These are phyloP conservation scores for Scenedesmus sp. DNA, from an alignment of 163 green algal species.

Conservation along the genomic window DNA sequence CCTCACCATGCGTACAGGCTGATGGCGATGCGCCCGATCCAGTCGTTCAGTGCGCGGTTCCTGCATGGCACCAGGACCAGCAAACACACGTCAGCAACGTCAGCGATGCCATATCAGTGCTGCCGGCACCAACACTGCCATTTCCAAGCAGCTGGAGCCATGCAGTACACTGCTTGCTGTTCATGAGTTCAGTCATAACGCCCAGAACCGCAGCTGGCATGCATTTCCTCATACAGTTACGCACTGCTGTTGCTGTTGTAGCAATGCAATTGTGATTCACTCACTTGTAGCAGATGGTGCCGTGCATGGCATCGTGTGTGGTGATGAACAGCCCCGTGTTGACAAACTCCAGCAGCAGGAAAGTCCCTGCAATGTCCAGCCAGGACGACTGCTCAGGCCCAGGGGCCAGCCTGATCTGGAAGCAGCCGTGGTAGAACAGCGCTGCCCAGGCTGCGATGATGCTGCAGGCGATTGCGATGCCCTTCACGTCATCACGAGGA, in stretches of 20 bases:
- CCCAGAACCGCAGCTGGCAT: not conserved
- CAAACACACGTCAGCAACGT: not conserved
- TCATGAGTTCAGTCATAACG: not conserved
- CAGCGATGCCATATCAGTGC: not conserved
- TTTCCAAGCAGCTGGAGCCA: not conserved
- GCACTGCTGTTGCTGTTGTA: too few relatives aligned
- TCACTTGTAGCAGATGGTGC: conserved; percentile 57
- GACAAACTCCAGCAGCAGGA: conserved; percentile 52
- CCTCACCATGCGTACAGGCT: conserved; percentile 65
- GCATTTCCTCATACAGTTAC: too few relatives aligned
- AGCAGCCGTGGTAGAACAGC: conserved; percentile 57
- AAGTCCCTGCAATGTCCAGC: conserved; percentile 41
- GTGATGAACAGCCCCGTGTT: conserved; percentile 55
- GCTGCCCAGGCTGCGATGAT: conserved; percentile 56
- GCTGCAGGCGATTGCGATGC: conserved; percentile 49
- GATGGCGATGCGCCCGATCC: conserved; percentile 61
- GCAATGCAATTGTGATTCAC: not conserved
- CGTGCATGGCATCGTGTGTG: conserved; percentile 69
- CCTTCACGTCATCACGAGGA: conserved; percentile 49
- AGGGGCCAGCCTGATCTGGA: conserved; percentile 17
- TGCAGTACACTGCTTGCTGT: not conserved
- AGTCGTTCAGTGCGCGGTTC: conserved; percentile 64
- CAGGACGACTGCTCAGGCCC: not conserved
- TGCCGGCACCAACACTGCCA: too few relatives aligned
- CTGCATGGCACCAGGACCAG: not conserved